Base-by-base conservation (phyloP, 2,329 filamentous ascomycete species). In the Laburnicola sp. region DNA sequence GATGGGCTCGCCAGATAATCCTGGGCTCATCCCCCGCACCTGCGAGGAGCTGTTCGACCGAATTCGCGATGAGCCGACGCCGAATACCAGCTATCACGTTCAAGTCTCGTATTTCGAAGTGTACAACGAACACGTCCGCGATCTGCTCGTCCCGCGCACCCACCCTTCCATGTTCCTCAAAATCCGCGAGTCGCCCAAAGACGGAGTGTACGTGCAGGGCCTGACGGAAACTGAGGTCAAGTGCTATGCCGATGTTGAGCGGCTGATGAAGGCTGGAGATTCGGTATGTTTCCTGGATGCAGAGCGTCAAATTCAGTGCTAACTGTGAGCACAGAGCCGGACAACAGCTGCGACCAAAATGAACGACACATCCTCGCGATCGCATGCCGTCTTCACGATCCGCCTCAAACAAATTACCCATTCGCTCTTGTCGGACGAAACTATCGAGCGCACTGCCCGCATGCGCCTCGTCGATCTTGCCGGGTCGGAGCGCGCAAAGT, bases 61-160 rank as follows among this genome's bases (percentile, higher is more conserved):
- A 48, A 97, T 99, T 70, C 87, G 93, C 59, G 83, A 85, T 37
- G 86, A 89, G 60, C 88, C 95, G 66, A 88, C 88, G 39, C 88
- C 91, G 47, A 95, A 94, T 74, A 91, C 96, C 71, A 96, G 90
- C 62, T 99, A 97, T 80, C 94, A 93, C 65, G 94, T 99, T 58
- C 88, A 94, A 57, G 94, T 97, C 26, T 97, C 92, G 3, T 99
- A 99, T 77, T 97, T 99, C 68, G 94, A 99, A 72, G 94, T 99
- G 55, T 99, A 99, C 82, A 99, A 99, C 75, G 94, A 99, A 76
- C 94, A 97, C 74, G 94, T 99, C 43, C 89, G 94, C 51, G 94
- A 99, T 70, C 79, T 99, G 31, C 83, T 99, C 39, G 88, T 91
- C 0, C 89, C 92, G 8, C 82, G 88, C 26, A 88, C 86, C 49